These are phyloP conservation scores for Xylaria telfairii DNA, from an alignment of 495 filamentous ascomycete species.

Conservation along the genomic window DNA sequence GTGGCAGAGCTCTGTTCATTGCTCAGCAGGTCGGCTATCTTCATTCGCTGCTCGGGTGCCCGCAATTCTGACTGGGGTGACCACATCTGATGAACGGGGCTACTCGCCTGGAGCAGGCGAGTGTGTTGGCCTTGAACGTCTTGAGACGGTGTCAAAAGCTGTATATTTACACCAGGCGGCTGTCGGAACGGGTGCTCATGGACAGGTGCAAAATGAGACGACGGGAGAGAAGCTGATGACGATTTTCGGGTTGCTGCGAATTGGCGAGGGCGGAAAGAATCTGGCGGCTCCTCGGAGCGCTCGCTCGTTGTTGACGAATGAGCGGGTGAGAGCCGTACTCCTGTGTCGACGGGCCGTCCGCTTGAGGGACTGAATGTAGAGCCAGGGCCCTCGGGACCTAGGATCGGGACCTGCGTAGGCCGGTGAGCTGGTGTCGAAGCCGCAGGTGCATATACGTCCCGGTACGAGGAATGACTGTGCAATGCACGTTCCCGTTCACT, in stretches of 20 bases:
- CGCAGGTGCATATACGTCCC: constrained; percentile 29
- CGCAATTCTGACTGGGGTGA: constrained; percentile 33
- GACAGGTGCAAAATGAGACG: constrained; percentile 26
- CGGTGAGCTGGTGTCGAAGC: constrained; percentile 33
- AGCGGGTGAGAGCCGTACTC: constrained; percentile 40
- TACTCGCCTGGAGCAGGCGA: constrained; percentile 26
- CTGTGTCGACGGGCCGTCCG: constrained; percentile 42
- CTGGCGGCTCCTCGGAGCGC: constrained; percentile 44
- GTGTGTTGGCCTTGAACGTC: constrained; percentile 31
- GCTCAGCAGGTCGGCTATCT: constrained; percentile 52
- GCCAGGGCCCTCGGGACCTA: constrained; percentile 37
- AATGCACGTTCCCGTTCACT: constrained; percentile 31
- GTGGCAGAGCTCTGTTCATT: constrained; percentile 31
- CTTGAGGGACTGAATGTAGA: constrained; percentile 31
- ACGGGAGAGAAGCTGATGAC: constrained; percentile 27
- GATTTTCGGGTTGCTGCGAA: constrained; percentile 26
- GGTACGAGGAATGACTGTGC: constrained; percentile 29
- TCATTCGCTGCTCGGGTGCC: constrained; percentile 49
- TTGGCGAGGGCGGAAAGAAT: constrained; percentile 31
- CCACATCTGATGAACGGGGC: constrained; percentile 30
- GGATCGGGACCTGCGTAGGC: constrained; percentile 35
- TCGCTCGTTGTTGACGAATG: constrained; percentile 45
- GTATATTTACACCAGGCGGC: constrained; percentile 26
- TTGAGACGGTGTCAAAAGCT: constrained; percentile 27
- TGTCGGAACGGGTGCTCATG: constrained; percentile 26